Base-by-base conservation (phyloP, 805 yeast species). In the Sugiyamaella mastotermitis region DNA sequence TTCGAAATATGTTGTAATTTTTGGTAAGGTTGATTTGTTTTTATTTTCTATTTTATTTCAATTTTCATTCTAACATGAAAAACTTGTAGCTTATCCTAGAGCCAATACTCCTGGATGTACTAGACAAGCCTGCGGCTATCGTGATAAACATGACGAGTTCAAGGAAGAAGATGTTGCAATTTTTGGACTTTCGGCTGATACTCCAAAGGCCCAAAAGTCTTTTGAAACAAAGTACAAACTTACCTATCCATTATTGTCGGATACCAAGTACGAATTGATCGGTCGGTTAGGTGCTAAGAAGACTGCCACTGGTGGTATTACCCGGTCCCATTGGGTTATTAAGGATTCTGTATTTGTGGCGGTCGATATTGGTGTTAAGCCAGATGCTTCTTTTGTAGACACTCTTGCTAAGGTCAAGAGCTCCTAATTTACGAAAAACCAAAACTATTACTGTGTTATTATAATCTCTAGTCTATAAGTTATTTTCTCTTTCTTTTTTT, bases 21-120 rank as follows among this genome's bases (percentile, higher is more conserved):
- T 60, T 38, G n/a, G n/a, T n/a, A n/a, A n/a, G n/a, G n/a, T n/a
- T n/a, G 52, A 31, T 47, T 19, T 22, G 37, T 32, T 16, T 9
- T 15, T 14, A 7, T 10, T 17, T 13, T 6, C 11, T 20, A 21
- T 19, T 17, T 23, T 18, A 18, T 19, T 3, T 13, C 21, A n/a
- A 37, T 4, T 26, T 9, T 22, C 7, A 18, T 30, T 24, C 83
- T 32, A 32, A 32, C 37, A 9, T n/a, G 31, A 6, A 34, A n/a
- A n/a, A n/a, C n/a, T n/a, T n/a, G n/a, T n/a, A n/a, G 41, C 95
- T 14, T 90, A 88, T 56, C 97, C 97, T 38, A 80, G 72, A 55
- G 97, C 97, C 0, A 77, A 82, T 18, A 90, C 97, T 0, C 95
- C 96, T 1, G 98, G 98, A 3, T 92, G 98, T 61, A 90, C 98